Conservation (phyloP, 225 moss, liverwort and hornwort genomes). For the Asterella californica region DNA sequence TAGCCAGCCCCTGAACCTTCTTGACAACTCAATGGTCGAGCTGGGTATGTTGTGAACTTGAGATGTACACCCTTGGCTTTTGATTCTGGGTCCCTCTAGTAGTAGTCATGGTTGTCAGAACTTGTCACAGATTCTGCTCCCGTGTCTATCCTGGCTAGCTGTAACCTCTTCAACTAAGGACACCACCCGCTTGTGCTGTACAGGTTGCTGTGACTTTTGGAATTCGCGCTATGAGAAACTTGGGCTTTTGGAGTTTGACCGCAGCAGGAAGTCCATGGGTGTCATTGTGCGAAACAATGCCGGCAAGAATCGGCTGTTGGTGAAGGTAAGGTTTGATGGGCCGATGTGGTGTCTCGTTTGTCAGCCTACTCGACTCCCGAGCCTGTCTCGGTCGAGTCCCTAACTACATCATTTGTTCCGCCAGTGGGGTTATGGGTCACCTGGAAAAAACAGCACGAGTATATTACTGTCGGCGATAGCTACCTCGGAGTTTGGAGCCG, state of each 20-base stretch:
- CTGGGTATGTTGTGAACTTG: slow-evolving; percentile 26
- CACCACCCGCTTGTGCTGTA: not conserved
- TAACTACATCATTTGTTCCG: not conserved
- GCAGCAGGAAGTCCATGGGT: slow-evolving; percentile 89
- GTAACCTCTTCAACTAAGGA: not conserved
- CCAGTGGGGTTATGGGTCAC: not conserved
- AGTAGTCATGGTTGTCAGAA: not conserved
- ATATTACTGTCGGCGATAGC: not conserved
- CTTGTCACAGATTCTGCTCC: not conserved
- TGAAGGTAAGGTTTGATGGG: slow-evolving; percentile 51
- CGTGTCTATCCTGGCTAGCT: not conserved
- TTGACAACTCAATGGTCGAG: slow-evolving; percentile 42
- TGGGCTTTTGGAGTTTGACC: slow-evolving; percentile 84
- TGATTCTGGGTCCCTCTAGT: not conserved
- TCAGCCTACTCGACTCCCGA: too few species aligned
- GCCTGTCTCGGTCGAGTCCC: too few species aligned
- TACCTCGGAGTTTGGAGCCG: not conserved
- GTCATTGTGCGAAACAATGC: slow-evolving; percentile 50
- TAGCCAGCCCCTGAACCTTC: slow-evolving; percentile 15
- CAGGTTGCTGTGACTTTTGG: slow-evolving; percentile 89
- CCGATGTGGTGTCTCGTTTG: not conserved
- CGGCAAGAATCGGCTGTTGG: slow-evolving; percentile 70
- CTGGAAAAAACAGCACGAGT: not conserved
- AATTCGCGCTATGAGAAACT: slow-evolving; percentile 44
- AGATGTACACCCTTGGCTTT: not conserved